Base-by-base conservation (phyloP, 2,329 filamentous ascomycete genomes). In the Macrophomina tecta region DNA sequence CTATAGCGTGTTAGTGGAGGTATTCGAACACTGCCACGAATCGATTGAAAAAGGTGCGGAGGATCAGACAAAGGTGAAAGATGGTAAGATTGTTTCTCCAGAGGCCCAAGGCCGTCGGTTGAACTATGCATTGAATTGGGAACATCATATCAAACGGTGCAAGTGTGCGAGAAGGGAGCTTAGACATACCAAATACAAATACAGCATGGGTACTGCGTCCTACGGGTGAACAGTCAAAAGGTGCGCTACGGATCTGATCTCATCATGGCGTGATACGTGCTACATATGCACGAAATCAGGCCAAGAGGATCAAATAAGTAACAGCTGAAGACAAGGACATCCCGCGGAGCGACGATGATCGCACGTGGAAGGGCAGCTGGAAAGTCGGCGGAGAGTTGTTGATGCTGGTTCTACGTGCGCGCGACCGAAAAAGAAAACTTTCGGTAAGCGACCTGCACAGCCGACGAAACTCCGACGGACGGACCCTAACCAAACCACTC, bases 1-100 rank as follows among this genome's bases (percentile, higher is more conserved):
- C 34, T 62, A n/a, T 12, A 36, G 40, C 28, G 6, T 23, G 48
- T 64, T 30, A 64, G 62, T 49, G 8, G 28, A 12, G 8, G 28
- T n/a, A 12, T 36, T 4, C 7, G 18, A 42, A 32, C 8, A 7
- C 7, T 34, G 28, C 3, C 18, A 16, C 18, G 56, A 6, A 51
- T 12, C 23, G 38, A 12, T 34, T 28, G 28, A 11, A 18, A 5
- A 12, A 36, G 45, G 34, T 36, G 49, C 8, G 28, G 3, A 46
- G 3, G 51, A 65, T 65, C 64, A 65, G 64, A 65, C 53, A 65
- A 46, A 49, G 46, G 32, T 55, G 64, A 65, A 65, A 65, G 64
- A 65, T 65, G 64, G 42, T 49, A 65, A 38, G 52, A 32, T 58
- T 65, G 45, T 65, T 42, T 65, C 64, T 60, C 53, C 64, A 65